Percentiles rank a stretch among this genome's conserved stretches.
Evolutionary conservation across 345 rosid species (phyloP).

Genomic region (Citrus sp.): DNA sequence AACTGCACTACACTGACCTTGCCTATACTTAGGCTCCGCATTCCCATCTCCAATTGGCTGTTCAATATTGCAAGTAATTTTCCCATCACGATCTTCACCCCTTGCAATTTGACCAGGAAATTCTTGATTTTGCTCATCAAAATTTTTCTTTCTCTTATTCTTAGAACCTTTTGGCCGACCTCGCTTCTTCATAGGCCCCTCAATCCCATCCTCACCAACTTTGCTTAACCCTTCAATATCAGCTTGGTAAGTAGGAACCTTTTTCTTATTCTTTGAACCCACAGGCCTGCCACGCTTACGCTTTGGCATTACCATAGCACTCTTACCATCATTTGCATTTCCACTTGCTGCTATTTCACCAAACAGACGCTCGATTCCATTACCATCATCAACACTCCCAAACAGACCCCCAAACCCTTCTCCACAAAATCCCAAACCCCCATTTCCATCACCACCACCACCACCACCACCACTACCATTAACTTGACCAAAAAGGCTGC

Average conservation of each 20-base stretch:
- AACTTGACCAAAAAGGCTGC: slow-evolving; percentile 3
- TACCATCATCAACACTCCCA: not conserved
- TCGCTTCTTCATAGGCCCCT: not conserved
- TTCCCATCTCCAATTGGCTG: not conserved
- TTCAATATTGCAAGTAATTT: not conserved
- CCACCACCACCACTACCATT: slow-evolving; percentile 8
- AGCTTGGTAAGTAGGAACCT: not conserved
- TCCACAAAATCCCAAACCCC: slow-evolving; percentile 14
- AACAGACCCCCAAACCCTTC: slow-evolving; percentile 6
- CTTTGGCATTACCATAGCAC: slow-evolving; percentile 2
- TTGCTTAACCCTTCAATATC: not conserved
- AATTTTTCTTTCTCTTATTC: not conserved
- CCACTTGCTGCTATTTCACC: slow-evolving; percentile 24
- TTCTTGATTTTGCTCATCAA: slow-evolving; percentile 10
- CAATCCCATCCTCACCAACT: not conserved
- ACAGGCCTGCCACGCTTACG: slow-evolving; percentile 25
- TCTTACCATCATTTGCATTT: not conserved
- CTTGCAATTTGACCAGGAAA: not conserved
- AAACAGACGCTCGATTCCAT: slow-evolving; percentile 21
- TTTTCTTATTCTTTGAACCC: slow-evolving; percentile 23
- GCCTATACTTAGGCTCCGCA: not conserved
- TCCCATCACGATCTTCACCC: not conserved
- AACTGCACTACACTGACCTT: slow-evolving; percentile 2
- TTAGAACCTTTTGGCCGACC: slow-evolving; percentile 18
- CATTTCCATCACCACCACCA: slow-evolving; percentile 8